Evolutionary conservation across 2,329 filamentous ascomycete genomes (phyloP).

Genomic region (Pseudogymnoascus sp.): DNA sequence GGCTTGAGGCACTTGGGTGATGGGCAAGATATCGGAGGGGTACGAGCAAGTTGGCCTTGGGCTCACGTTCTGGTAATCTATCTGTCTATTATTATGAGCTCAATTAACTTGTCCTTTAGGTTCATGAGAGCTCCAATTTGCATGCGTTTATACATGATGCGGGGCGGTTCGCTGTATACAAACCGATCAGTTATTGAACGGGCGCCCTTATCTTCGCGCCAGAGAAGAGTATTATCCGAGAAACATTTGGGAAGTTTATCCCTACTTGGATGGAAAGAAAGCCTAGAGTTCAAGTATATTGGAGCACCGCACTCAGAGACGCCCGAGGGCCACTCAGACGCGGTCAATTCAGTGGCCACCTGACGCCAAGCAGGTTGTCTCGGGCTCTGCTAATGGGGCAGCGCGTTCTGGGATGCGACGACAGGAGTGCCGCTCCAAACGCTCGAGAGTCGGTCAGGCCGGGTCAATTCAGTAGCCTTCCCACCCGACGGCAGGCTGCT

Average conservation of each 20-base stretch:
- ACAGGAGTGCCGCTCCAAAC: not conserved
- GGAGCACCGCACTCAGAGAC: slow-evolving; percentile 16
- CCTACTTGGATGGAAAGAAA: slow-evolving; percentile 16
- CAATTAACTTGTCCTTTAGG: slow-evolving; percentile 11
- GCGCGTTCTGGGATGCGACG: not conserved
- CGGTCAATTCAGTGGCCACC: slow-evolving; percentile 9
- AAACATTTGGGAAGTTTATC: slow-evolving; percentile 14
- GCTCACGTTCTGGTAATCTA: slow-evolving; percentile 11
- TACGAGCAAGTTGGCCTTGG: slow-evolving; percentile 7
- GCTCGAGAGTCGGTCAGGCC: slow-evolving; percentile 9
- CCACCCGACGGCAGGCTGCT: too few relatives aligned
- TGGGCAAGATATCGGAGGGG: slow-evolving; percentile 19
- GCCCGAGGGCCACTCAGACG: slow-evolving; percentile 14
- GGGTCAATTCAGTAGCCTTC: too few relatives aligned
- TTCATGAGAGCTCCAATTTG: slow-evolving; percentile 4
- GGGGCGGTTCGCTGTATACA: slow-evolving; percentile 18
- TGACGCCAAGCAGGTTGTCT: slow-evolving; percentile 9
- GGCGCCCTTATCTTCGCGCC: slow-evolving; percentile 28
- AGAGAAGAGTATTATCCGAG: slow-evolving; percentile 25
- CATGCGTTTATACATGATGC: slow-evolving; percentile 17
- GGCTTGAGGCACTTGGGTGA: slow-evolving; percentile 31
- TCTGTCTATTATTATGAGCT: slow-evolving; percentile 9
- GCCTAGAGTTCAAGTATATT: slow-evolving; percentile 15
- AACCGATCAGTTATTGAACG: slow-evolving; percentile 22
- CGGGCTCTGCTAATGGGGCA: slow-evolving; percentile 1